A percentile compares a stretch with the other conserved stretches of the same genome.
Conservation (phyloP, 306 rosid genomes). For the Fragaria nilgerrensis region DNA sequence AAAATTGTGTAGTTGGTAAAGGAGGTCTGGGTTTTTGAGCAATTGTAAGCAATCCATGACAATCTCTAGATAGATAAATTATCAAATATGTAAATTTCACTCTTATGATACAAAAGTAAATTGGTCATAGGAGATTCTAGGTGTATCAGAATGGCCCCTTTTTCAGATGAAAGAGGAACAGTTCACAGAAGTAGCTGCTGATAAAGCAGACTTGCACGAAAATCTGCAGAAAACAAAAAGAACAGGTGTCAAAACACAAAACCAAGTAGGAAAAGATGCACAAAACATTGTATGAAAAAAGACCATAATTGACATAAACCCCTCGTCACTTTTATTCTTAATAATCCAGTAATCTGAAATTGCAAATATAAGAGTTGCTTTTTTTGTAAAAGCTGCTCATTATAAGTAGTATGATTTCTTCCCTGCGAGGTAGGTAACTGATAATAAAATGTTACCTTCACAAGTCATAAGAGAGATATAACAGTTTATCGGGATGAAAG, state of each 20-base stretch:
- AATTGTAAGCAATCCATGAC: not conserved
- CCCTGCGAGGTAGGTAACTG: not conserved
- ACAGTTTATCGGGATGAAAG: not conserved
- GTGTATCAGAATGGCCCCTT: not conserved
- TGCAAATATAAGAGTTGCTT: not conserved
- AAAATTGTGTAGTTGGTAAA: not conserved
- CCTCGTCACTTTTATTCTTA: not conserved
- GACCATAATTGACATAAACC: not conserved
- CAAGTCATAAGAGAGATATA: not conserved
- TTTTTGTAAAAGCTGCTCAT: not conserved
- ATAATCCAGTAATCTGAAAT: not conserved
- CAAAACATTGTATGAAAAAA: not conserved
- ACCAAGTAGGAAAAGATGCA: not conserved
- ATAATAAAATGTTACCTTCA: not conserved
- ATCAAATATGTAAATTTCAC: not conserved
- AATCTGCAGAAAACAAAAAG: not conserved
- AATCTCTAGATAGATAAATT: not conserved
- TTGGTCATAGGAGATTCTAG: not conserved
- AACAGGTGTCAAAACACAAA: not conserved
- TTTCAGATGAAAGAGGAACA: not conserved
- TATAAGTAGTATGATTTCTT: not conserved
- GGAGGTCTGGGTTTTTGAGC: not conserved
- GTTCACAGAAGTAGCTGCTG: not conserved
- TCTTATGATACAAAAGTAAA: not conserved
- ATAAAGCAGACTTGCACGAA: not conserved